Conservation (phyloP, 306 rosid genomes). For the Abrus precatorius region DNA sequence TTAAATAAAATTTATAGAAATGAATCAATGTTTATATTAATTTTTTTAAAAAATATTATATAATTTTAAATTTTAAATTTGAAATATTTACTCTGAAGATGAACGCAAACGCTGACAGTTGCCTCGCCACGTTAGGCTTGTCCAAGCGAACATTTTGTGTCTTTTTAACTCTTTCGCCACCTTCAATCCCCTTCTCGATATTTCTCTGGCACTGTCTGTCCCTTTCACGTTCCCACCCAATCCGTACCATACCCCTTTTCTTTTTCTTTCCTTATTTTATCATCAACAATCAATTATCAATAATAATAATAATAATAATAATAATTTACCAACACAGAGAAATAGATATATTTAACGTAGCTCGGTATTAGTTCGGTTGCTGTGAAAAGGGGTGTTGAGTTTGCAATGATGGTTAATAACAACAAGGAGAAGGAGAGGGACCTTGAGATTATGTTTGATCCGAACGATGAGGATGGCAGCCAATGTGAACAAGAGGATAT, state of each 20-base stretch:
- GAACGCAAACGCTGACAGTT: no score
- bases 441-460: constrained; percentile 48
- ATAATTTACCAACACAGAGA: no score
- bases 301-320: background rate
- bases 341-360: no score
- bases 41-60: no score
- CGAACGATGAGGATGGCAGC: constrained; percentile 21
- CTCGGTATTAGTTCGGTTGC: background rate
- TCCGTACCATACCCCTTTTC: background rate
- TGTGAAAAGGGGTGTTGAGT: background rate
- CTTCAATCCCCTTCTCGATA: background rate
- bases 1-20: no score
- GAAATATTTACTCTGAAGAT: no score
- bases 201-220: background rate
- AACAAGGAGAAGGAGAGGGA: constrained; percentile 31
- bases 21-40: no score
- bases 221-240: background rate
- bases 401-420: constrained; percentile 34
- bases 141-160: no score
- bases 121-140: no score
- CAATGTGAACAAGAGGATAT: constrained; percentile 46
- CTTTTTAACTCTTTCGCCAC: background rate
- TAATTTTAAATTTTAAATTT: no score
- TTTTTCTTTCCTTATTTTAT: background rate
- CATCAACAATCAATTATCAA: no score